Base-by-base conservation (phyloP, 345 rosid genomes). In the Turritis glabra region DNA sequence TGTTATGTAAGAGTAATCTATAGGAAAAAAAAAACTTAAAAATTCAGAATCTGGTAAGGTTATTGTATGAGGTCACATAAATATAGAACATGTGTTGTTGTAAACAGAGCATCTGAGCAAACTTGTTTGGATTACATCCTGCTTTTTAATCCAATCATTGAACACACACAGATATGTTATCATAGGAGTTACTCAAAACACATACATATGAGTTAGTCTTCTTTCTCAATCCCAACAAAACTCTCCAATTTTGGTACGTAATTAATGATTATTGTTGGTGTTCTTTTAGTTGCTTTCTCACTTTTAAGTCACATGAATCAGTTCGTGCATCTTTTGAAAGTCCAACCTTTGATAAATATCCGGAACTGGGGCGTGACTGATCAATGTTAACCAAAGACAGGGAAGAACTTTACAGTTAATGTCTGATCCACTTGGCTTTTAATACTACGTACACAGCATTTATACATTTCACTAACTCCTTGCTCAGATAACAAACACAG, bases 291-390 rank as follows among this genome's bases (percentile, higher is more conserved):
- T 55, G 8, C 7, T 55, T 29, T 30, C 61, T 8, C 22, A 17
- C 40, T 55, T 43, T 30, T 29, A 30, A 43, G 77, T 73, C 77
- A 73, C 77, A 55, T 64, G 76, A 72, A 72, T 72, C 76, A 72
- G 71, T 73, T 63, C 55, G 22, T 63, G 19, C 29, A 26, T 63
- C 55, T 51, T 23, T 51, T 7, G 18, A 53, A 53, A 26, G 35
- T 53, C 58, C 19, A 26, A 26, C 11, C 43, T 64, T 64, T 53
- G 54, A 72, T 54, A 51, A 11, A 40, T 64, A 21, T 41, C 40
- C 71, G 29, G 48, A 71, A 35, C 58, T 32, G 22, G 18, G 58
- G 48, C 58, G 58, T 71, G 75, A 22, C 37, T 58, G 23, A 26
- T 70, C 2, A 22, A 3, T 46, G 43, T 29, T 62, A 44, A 57